A percentile compares a stretch with the other conserved stretches of the same genome.
phyloP scores from a whole-genome alignment of 129 eudicot genomes.

The Lactuca sativa region DNA sequence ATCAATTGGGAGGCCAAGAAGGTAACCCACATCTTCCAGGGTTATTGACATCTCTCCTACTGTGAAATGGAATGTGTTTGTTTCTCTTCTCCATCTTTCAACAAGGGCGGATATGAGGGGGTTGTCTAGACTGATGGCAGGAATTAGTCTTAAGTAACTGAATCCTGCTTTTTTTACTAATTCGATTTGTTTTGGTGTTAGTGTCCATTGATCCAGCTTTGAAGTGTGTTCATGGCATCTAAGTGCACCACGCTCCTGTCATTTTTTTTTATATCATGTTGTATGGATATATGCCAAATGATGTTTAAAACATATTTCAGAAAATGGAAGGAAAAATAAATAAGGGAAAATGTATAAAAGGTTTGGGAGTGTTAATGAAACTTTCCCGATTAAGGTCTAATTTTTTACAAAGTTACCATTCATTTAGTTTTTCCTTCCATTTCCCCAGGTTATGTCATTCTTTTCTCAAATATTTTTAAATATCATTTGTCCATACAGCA shows the following conservation, averaged over 20 bases:
- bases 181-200: constrained; percentile 73
- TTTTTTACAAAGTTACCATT: too few species aligned
- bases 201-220: constrained; percentile 93
- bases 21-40: constrained; percentile 89
- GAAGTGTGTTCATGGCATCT: constrained; percentile 99
- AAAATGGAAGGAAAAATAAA: too few species aligned
- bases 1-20: constrained; percentile 84
- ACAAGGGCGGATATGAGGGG: constrained; percentile 91
- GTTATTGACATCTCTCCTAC: constrained; percentile 95
- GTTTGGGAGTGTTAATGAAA: too few species aligned
- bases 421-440: too few species aligned
- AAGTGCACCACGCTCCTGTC: constrained; percentile 92
- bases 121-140: constrained; percentile 94
- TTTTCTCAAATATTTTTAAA: too few species aligned
- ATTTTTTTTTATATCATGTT: background rate
- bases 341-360: too few species aligned
- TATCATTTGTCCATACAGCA: too few species aligned
- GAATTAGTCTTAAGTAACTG: constrained; percentile 77
- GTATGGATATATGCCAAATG: too few species aligned
- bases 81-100: constrained; percentile 96
- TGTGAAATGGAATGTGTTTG: constrained; percentile 89
- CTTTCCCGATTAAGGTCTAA: too few species aligned
- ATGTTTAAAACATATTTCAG: too few species aligned
- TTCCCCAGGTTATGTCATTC: too few species aligned
- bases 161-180: constrained; percentile 81